Conservation (phyloP, 2,329 filamentous ascomycete genomes). For the Colletotrichum liaoningense region DNA sequence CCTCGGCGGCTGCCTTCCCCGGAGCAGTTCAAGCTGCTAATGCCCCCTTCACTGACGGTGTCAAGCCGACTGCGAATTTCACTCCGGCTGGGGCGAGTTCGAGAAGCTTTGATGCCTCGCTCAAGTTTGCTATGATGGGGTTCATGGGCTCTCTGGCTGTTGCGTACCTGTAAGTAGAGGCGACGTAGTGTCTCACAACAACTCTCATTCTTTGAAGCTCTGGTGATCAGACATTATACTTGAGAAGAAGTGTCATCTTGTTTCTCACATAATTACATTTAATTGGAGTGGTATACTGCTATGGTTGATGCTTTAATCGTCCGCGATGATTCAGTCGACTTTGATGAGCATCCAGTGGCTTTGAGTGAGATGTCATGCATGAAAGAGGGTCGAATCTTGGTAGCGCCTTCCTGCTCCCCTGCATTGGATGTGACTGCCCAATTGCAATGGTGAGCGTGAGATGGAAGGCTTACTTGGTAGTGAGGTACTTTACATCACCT, state of each 20-base stretch:
- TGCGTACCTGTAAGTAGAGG: constrained; percentile 20
- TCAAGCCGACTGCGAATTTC: constrained; percentile 46
- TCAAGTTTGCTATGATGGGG: constrained; percentile 38
- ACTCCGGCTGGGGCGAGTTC: constrained; percentile 38
- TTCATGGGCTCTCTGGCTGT: constrained; percentile 34
- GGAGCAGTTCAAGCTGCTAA: constrained; percentile 59
- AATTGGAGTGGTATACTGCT: background rate
- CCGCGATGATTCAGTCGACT: no score
- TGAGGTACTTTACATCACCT: no score
- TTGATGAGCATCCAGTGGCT: no score
- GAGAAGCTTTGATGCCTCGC: constrained; percentile 36
- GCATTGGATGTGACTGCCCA: no score
- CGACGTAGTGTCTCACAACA: background rate
- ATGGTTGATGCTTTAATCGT: background rate
- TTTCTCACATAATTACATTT: constrained; percentile 41
- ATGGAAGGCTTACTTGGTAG: no score
- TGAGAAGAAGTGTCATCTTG: background rate
- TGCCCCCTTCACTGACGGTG: constrained; percentile 66
- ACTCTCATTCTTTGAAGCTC: constrained; percentile 5
- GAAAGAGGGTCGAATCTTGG: no score
- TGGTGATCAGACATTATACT: constrained; percentile 3
- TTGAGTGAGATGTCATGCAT: no score
- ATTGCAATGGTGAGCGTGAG: no score
- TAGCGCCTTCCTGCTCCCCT: no score
- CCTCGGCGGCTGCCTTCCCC: constrained; percentile 63